Conservation (phyloP, 2,329 filamentous ascomycete genomes). For the Leptographium radiaticola region DNA sequence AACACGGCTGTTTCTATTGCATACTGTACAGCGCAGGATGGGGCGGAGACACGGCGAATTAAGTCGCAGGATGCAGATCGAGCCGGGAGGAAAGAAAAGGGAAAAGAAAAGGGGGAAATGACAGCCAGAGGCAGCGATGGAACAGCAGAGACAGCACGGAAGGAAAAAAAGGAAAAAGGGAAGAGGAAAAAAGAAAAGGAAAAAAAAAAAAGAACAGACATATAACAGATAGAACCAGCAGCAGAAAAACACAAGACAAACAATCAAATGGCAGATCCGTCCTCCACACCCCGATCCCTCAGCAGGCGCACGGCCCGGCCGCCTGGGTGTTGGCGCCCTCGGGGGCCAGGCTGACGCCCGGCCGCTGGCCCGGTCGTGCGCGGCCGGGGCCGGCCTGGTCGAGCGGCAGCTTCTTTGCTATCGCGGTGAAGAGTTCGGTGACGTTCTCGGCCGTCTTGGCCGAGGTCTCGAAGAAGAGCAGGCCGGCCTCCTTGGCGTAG, state of each 20-base stretch:
- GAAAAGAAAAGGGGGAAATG: not conserved
- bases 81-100: not conserved
- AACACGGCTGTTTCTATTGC: not conserved
- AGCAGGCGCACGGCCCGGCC: constrained; percentile 44
- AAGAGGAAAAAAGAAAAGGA: constrained; percentile 1
- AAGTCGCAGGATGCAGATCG: not conserved
- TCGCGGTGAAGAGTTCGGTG: constrained; percentile 87
- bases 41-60: not conserved
- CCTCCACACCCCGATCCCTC: not conserved
- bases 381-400: constrained; percentile 92
- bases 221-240: no score
- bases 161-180: not conserved
- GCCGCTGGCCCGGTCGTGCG: constrained; percentile 51
- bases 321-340: constrained; percentile 46
- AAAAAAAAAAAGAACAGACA: not conserved
- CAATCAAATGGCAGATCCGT: not conserved
- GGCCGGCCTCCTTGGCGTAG: constrained; percentile 83
- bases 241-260: not conserved
- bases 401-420: constrained; percentile 93
- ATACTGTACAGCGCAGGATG: not conserved
- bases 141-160: not conserved
- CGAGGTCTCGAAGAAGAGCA: constrained; percentile 97
- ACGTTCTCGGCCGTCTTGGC: constrained; percentile 97
- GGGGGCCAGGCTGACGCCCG: constrained; percentile 42
- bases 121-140: no score